phyloP scores from a whole-genome alignment of 257 asterid genomes.

The Rhazya stricta region DNA sequence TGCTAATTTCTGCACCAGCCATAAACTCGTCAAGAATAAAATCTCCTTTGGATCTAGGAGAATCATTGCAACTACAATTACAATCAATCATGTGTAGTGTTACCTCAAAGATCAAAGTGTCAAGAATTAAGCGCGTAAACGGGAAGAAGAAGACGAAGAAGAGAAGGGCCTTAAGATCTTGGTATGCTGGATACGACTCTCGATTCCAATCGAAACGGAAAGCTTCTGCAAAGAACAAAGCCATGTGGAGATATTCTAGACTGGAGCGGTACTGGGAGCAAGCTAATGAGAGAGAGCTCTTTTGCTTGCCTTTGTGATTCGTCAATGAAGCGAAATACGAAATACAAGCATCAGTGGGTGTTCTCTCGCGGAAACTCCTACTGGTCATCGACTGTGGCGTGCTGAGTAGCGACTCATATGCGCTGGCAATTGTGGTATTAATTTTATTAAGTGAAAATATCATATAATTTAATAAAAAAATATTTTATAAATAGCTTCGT shows the following conservation, averaged over 20 bases:
- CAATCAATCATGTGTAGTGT: neutral
- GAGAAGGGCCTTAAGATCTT: constrained; percentile 22
- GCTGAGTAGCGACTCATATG: no score
- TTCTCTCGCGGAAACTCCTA: neutral
- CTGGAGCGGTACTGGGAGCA: no score
- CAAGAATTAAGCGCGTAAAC: constrained; percentile 21
- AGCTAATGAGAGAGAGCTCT: neutral
- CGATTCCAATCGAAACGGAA: constrained; percentile 14
- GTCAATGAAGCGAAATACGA: neutral
- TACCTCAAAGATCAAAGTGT: constrained; percentile 28
- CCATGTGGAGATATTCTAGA: neutral
- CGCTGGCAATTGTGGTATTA: no score
- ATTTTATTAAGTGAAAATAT: no score
- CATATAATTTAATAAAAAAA: no score
- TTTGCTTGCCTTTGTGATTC: neutral
- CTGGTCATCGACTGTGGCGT: constrained; percentile 14
- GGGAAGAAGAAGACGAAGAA: constrained; percentile 21
- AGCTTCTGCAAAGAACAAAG: neutral
- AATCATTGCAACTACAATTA: neutral
- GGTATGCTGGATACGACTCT: constrained; percentile 25
- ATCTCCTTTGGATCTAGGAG: neutral
- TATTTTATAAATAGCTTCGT: no score
- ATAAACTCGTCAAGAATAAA: neutral
- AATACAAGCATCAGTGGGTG: neutral
- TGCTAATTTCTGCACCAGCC: constrained; percentile 26